Evolutionary conservation across 2,329 filamentous ascomycete genomes (phyloP).

Genomic region (Phyllosticta ampelicida): DNA sequence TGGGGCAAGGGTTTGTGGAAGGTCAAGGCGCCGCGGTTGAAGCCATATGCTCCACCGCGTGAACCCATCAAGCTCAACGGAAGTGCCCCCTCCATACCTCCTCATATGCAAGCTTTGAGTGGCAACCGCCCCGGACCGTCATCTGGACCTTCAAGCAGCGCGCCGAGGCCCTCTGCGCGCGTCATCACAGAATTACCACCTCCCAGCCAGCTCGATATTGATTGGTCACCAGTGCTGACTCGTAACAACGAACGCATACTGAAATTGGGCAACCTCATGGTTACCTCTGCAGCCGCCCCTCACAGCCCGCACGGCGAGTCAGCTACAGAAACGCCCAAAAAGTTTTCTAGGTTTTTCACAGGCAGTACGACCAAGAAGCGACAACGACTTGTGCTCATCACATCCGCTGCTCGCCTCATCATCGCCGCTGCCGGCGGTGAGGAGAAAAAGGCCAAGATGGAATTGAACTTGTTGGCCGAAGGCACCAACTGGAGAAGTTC

Average conservation of each 20-base stretch:
- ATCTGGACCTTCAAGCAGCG: constrained; percentile 10
- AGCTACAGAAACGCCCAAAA: constrained; percentile 54
- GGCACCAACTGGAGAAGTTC: constrained; percentile 72
- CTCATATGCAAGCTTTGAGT: constrained; percentile 12
- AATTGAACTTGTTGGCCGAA: constrained; percentile 69
- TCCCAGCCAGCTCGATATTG: constrained; percentile 93
- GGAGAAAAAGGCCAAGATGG: constrained; percentile 89
- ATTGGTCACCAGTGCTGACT: constrained; percentile 94
- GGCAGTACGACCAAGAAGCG: constrained; percentile 86
- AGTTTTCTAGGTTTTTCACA: constrained; percentile 87
- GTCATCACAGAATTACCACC: constrained; percentile 92
- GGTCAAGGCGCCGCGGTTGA: constrained; percentile 75
- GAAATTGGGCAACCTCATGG: constrained; percentile 83
- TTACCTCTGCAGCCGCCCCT: constrained; percentile 66
- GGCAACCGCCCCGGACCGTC: constrained; percentile 21
- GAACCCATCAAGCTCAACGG: constrained; percentile 49
- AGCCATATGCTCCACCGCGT: constrained; percentile 66
- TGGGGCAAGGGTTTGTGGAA: constrained; percentile 86
- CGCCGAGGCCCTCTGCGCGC: constrained; percentile 49
- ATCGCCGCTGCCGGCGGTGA: constrained; percentile 86
- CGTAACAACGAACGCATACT: constrained; percentile 86
- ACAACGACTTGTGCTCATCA: constrained; percentile 88
- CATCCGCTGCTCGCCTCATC: constrained; percentile 79
- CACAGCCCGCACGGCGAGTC: constrained; percentile 57
- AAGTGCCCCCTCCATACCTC: constrained; percentile 19